These are phyloP conservation scores for Saccharomyces paradoxus DNA, from an alignment of 805 yeast species.

Conservation along the genomic window DNA sequence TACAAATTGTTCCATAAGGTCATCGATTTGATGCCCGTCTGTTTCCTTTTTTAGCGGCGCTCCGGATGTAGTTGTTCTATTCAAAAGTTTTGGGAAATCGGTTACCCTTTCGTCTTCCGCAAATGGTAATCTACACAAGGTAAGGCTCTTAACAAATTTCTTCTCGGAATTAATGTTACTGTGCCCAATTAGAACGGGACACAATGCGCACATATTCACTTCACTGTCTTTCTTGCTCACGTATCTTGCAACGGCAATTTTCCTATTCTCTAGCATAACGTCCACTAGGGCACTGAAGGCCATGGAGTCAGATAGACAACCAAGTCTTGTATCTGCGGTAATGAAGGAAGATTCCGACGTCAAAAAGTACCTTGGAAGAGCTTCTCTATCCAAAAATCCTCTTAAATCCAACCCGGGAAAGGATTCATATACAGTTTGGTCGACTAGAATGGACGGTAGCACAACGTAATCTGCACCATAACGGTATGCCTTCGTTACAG, in stretches of 20 bases:
- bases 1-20: slow-evolving; percentile 38
- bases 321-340: slow-evolving; percentile 31
- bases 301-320: slow-evolving; percentile 32
- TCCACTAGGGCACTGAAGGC: slow-evolving; percentile 44
- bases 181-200: slow-evolving; percentile 36
- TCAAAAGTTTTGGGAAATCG: slow-evolving; percentile 36
- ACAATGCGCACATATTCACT: slow-evolving; percentile 45
- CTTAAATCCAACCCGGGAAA: slow-evolving; percentile 53
- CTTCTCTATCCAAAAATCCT: slow-evolving; percentile 43
- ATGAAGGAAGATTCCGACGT: slow-evolving; percentile 53
- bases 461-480: slow-evolving; percentile 56
- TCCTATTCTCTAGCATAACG: slow-evolving; percentile 40
- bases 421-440: slow-evolving; percentile 35
- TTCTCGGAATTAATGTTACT: slow-evolving; percentile 4
- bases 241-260: slow-evolving; percentile 54
- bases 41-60: slow-evolving; percentile 19
- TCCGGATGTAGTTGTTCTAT: slow-evolving; percentile 30
- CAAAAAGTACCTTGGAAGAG: slow-evolving; percentile 51
- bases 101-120: slow-evolving; percentile 67
- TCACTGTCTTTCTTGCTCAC: slow-evolving; percentile 45
- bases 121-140: slow-evolving; percentile 55
- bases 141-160: slow-evolving; percentile 34
- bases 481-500: slow-evolving; percentile 51
- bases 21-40: slow-evolving; percentile 35
- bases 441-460: slow-evolving; percentile 41